Percentiles rank a stretch among this genome's conserved stretches.
phyloP scores from a whole-genome alignment of 805 yeast species.

The Cyberlindnera sargentensis region DNA sequence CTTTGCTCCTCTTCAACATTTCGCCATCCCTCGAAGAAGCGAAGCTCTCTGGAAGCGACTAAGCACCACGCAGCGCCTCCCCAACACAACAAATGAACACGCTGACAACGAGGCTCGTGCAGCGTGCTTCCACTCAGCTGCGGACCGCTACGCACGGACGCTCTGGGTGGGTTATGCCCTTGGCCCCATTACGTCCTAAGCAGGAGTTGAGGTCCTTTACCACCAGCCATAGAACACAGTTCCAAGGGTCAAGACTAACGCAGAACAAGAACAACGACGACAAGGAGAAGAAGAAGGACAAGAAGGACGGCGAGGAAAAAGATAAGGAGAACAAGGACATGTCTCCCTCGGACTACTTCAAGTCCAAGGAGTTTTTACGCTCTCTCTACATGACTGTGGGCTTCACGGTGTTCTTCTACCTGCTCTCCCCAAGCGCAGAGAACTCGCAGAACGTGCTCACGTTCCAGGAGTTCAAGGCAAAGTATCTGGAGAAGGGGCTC shows the following conservation, averaged over 20 bases:
- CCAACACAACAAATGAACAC: not conserved
- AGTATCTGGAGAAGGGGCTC: slow-evolving; percentile 67
- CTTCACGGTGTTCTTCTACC: slow-evolving; percentile 29
- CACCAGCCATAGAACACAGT: not conserved
- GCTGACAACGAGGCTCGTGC: slow-evolving; percentile 1
- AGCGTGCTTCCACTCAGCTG: not conserved
- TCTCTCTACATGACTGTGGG: slow-evolving; percentile 33
- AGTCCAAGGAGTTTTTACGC: slow-evolving; percentile 35
- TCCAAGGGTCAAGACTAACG: slow-evolving; percentile 8
- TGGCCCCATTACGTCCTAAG: not conserved
- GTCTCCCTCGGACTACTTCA: slow-evolving; percentile 30
- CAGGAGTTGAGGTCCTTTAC: not conserved
- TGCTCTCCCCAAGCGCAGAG: slow-evolving; percentile 25
- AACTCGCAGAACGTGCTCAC: slow-evolving; percentile 32
- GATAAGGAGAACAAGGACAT: slow-evolving; percentile 21
- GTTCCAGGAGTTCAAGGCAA: slow-evolving; percentile 81
- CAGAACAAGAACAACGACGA: slow-evolving; percentile 8
- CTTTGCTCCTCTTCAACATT: too few relatives aligned
- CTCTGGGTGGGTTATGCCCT: too few relatives aligned
- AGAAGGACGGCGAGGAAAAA: slow-evolving; percentile 11
- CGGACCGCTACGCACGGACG: not conserved
- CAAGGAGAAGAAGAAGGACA: slow-evolving; percentile 15
- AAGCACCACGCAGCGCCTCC: too few relatives aligned
- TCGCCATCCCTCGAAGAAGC: too few relatives aligned
- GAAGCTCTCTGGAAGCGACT: too few relatives aligned